Base-by-base conservation (phyloP, 371 early-diverging fungal genomes). In the Haplosporangium sp. region DNA sequence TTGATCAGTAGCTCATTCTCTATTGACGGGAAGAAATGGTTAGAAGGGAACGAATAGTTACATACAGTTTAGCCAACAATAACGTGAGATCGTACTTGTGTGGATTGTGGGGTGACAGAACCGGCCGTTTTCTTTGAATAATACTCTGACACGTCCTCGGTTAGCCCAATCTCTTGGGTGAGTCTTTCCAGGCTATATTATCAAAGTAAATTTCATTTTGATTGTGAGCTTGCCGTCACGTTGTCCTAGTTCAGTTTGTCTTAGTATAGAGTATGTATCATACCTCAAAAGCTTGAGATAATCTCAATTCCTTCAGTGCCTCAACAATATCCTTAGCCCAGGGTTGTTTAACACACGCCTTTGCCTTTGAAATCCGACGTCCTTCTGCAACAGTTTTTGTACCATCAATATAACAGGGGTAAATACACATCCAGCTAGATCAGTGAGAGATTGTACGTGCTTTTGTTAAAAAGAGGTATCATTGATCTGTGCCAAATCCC, bases 331-430 rank as follows among this genome's bases (percentile, higher is more conserved):
- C 90, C 56, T 92, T 86, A 20, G 89, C 89, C 78, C 88, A 85
- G 39, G 93, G 93, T 5, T 88, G 78, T 58, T 69, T 85, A 35
- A 85, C 82, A 20, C 88, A 84, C 27, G 86, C 86, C 58, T 83
- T 79, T 40, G 71, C 76, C 56, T 88, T 84, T 3, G 83, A 60
- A 44, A 91, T 86, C 70, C 86, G 86, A 60, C 91, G 86, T 56
- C 90, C 89, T 63, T 87, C 83, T 62, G 82, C 72, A 48, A 82
- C 66, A 10, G 87, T 76, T 70, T 87, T 89, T 45, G 78, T 85
- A 38, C 85, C 79, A 78, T 92, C 90, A 65, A 93, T 87, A 75
- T 93, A 91, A 58, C 88, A 85, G 35, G 93, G 93, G 82, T 93
- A 93, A 0, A 92, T 76, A 48, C 85, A 86, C 38, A 89, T 86